phyloP scores from a whole-genome alignment of 345 rosid genomes.

The Sisymbrium irio region DNA sequence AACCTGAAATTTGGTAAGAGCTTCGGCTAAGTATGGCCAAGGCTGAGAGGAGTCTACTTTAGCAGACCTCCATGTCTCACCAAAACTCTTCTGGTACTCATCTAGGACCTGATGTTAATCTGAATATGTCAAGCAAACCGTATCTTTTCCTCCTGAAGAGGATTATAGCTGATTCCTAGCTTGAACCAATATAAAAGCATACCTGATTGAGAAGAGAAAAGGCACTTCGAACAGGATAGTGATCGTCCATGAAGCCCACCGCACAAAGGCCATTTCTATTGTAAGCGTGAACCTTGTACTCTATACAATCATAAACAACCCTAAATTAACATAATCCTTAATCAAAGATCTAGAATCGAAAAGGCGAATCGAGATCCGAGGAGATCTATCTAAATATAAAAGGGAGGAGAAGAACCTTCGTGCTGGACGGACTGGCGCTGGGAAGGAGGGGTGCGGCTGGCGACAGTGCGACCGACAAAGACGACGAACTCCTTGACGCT shows the following conservation, averaged over 20 bases:
- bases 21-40: conserved; percentile 85
- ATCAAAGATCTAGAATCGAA: conserved; percentile 1
- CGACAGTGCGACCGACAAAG: conserved; percentile 92
- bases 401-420: conserved; percentile 51
- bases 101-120: conserved; percentile 60
- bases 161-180: too few relatives aligned
- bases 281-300: conserved; percentile 92
- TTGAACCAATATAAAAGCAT: neutral
- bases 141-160: neutral
- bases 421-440: conserved; percentile 95
- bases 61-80: conserved; percentile 77
- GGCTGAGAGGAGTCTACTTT: conserved; percentile 58
- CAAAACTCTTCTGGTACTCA: conserved; percentile 89
- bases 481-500: conserved; percentile 83
- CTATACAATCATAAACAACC: conserved; percentile 43
- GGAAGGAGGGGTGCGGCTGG: conserved; percentile 73
- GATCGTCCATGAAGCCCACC: conserved; percentile 94
- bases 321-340: too few relatives aligned
- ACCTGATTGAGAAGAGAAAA: conserved; percentile 93
- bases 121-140: neutral
- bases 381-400: neutral
- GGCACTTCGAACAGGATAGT: conserved; percentile 88
- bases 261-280: conserved; percentile 87
- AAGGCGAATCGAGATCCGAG: neutral
- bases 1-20: conserved; percentile 82